Evolutionary conservation across 2,329 filamentous ascomycete species (phyloP).

Genomic region (Sclerotinia glacialis): DNA sequence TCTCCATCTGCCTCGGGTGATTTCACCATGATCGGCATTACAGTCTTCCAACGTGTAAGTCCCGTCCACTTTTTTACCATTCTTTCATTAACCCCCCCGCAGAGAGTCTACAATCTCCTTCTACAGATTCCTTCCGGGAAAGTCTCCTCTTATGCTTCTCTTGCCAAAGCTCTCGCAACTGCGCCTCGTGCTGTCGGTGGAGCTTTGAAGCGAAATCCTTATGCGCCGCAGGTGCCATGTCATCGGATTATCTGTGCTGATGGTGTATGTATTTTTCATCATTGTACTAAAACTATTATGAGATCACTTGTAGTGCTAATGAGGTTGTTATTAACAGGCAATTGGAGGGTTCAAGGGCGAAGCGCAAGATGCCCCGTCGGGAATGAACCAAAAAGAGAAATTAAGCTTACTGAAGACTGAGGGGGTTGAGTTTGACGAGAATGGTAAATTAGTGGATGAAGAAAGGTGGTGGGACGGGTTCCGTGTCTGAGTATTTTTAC

Average conservation of each 20-base stretch:
- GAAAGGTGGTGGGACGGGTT: constrained; percentile 5
- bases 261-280: constrained; percentile 42
- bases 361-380: constrained; percentile 50
- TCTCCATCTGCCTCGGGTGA: neutral
- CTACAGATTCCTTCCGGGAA: constrained; percentile 58
- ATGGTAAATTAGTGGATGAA: neutral
- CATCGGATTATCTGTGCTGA: constrained; percentile 56
- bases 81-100: neutral
- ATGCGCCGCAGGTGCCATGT: constrained; percentile 62
- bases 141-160: constrained; percentile 58
- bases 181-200: constrained; percentile 62
- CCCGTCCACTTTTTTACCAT: neutral
- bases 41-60: constrained; percentile 33
- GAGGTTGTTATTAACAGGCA: constrained; percentile 24
- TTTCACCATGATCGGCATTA: constrained; percentile 26
- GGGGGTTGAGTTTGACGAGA: constrained; percentile 6
- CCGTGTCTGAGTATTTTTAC: neutral
- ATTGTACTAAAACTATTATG: neutral
- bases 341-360: constrained; percentile 53
- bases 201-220: constrained; percentile 59
- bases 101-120: constrained; percentile 54
- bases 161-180: constrained; percentile 55
- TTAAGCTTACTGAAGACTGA: constrained; percentile 26
- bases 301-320: neutral
- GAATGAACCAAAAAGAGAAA: constrained; percentile 48